Evolutionary conservation across 148 eudicot genomes (phyloP), one percentile per base, ranked within the genome.

Genomic region (Rhododendron ovatum): DNA sequence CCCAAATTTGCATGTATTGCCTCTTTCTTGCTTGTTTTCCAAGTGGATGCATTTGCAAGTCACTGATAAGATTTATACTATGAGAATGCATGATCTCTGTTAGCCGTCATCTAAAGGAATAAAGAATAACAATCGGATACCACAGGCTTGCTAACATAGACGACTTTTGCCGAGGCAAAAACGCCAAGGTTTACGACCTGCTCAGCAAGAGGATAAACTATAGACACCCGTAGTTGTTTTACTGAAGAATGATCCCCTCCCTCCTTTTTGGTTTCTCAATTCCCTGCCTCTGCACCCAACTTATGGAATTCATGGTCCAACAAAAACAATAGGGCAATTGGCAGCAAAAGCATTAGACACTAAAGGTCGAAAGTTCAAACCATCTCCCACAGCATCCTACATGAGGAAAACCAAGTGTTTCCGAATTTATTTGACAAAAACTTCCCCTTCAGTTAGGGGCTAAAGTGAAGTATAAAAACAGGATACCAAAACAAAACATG

Each of bases 201-300:
- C 61, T 80, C 59, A 80, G 82, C 59, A 48, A 24, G 20, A 79
- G 82, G 82, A 50, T 48, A 47, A 80, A 80, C 53, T 45, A 12
- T 43, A 43, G 55, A 78, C 24, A 45, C 81, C 55, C 7, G 1
- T 39, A 17, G 47, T 18, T 15, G 3, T 5, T 6, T 18, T 17
- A 39, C 11, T 18, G 43, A 75, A 17, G 22, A 35, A 37, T 75
- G 48, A 78, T 78, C 65, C 28, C 26, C 35, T 41, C 81, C 13
- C 8, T 45, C 9, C 14, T 22, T 45, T 43, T 45, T 22, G 24
- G 53, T 43, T 78, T 22, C 33, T 43, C 55, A 78, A 45, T 43
- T 30, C 18, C 17, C 39, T 10, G 24, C 82, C 30, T 79, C 26
- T 41, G 14, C 47, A 26, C 20, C 57, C 61, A 47, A n/a, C 82